These are phyloP conservation scores for Cryoendolithus antarcticus DNA, from an alignment of 2,329 filamentous ascomycete genomes.

Conservation along the genomic window DNA sequence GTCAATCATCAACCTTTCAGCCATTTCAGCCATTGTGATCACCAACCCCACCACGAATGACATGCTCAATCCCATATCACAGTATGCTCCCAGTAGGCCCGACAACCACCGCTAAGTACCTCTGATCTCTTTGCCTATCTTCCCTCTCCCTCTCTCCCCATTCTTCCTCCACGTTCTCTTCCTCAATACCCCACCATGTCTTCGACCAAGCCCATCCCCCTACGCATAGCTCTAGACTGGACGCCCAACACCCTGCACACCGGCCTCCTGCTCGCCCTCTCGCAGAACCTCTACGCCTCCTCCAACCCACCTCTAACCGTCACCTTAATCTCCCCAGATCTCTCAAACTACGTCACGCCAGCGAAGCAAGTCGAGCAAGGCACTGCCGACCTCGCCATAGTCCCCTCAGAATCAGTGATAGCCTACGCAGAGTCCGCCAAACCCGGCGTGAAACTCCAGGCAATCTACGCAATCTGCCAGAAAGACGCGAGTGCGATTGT, in stretches of 20 bases:
- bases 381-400: conserved; percentile 21
- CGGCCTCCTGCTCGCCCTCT: conserved; percentile 18
- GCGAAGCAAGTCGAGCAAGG: conserved; percentile 16
- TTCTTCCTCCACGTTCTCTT: too few relatives aligned
- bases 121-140: too few relatives aligned
- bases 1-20: too few relatives aligned
- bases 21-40: too few relatives aligned
- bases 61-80: too few relatives aligned
- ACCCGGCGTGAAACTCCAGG: conserved; percentile 14
- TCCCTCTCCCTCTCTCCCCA: too few relatives aligned
- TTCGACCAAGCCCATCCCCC: conserved; percentile 3
- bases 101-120: too few relatives aligned
- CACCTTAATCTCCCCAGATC: conserved; percentile 17
- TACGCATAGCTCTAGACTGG: conserved; percentile 23
- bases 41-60: too few relatives aligned
- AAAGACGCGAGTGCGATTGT: conserved; percentile 22
- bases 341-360: conserved; percentile 17
- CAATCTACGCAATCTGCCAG: conserved; percentile 23
- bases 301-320: conserved; percentile 13
- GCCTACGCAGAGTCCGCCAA: conserved; percentile 20
- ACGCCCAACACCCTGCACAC: conserved; percentile 24
- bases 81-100: too few relatives aligned
- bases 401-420: conserved; percentile 21
- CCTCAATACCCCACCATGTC: too few relatives aligned
- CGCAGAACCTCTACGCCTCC: conserved; percentile 12